Conservation (phyloP, 257 asterid species). For the Nicotiana otophora region DNA sequence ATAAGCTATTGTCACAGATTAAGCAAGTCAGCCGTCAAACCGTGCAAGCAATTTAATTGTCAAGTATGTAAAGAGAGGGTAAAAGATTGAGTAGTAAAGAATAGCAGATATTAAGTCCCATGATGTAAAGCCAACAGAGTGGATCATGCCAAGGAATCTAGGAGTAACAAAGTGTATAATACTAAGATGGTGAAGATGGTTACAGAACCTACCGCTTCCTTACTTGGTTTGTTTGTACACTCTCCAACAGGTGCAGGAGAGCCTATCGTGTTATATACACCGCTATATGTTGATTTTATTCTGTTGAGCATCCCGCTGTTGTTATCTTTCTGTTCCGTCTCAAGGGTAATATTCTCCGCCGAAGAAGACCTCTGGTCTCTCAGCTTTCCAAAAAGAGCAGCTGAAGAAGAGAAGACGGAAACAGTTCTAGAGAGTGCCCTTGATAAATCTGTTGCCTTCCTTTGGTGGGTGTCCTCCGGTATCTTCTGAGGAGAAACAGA, state of each 20-base stretch:
- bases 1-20: neutral
- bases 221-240: conserved; percentile 32
- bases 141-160: neutral
- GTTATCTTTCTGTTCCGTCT: conserved; percentile 37
- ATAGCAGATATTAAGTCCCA: neutral
- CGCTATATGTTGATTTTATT: conserved; percentile 71
- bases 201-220: conserved; percentile 41
- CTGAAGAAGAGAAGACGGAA: conserved; percentile 94
- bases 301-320: conserved; percentile 51
- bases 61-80: neutral
- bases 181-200: conserved; percentile 9
- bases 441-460: conserved; percentile 46
- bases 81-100: neutral
- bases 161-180: neutral
- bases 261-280: conserved; percentile 54
- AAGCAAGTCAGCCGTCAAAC: neutral
- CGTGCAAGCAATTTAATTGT: neutral
- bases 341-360: conserved; percentile 30
- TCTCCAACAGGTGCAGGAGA: conserved; percentile 37
- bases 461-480: conserved; percentile 26
- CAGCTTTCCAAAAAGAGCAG: conserved; percentile 84
- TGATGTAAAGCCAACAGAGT: neutral
- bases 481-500: conserved; percentile 59
- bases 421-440: conserved; percentile 90
- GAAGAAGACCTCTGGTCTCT: conserved; percentile 38